Evolutionary conservation across 495 filamentous ascomycete species (phyloP).

Genomic region (Baudoinia panamericana): DNA sequence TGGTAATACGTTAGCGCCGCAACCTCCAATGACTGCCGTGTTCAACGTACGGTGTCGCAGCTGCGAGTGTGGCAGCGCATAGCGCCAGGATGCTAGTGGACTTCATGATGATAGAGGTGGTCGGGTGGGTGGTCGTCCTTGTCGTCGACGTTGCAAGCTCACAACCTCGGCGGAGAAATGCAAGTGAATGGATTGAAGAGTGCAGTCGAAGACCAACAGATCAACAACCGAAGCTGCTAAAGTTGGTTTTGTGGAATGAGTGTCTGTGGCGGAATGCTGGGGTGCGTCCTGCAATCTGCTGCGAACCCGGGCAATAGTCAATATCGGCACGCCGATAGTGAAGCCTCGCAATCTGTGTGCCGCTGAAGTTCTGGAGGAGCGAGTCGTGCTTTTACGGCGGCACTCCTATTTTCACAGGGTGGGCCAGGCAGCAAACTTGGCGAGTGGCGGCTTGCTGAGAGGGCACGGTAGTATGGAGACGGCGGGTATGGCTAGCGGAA

Average conservation of each 20-base stretch:
- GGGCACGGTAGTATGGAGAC: too few relatives aligned
- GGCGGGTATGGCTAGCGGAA: too few relatives aligned
- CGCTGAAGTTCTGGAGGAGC: too few relatives aligned
- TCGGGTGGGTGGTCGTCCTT: background rate
- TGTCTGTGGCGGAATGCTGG: constrained; percentile 3
- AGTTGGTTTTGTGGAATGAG: constrained; percentile 2
- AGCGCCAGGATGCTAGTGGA: background rate
- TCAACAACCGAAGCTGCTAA: constrained; percentile 1
- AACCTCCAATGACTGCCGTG: too few relatives aligned
- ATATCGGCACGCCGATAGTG: constrained; percentile 2
- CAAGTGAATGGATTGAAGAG: background rate
- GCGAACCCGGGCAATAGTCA: background rate
- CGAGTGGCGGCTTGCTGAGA: too few relatives aligned
- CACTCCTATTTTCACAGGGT: too few relatives aligned
- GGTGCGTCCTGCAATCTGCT: constrained; percentile 8
- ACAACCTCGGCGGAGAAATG: background rate
- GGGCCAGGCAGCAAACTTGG: too few relatives aligned
- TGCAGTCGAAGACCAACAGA: constrained; percentile 2
- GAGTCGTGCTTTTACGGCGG: too few relatives aligned
- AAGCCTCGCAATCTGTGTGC: too few relatives aligned
- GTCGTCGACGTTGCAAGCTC: background rate
- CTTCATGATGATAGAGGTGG: constrained; percentile 4
- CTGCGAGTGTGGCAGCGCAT: constrained; percentile 6
- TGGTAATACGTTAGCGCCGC: too few relatives aligned
- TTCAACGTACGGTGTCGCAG: constrained; percentile 9